Conservation (phyloP, 225 moss, liverwort and hornwort genomes). For the Marchantia polymorpha region DNA sequence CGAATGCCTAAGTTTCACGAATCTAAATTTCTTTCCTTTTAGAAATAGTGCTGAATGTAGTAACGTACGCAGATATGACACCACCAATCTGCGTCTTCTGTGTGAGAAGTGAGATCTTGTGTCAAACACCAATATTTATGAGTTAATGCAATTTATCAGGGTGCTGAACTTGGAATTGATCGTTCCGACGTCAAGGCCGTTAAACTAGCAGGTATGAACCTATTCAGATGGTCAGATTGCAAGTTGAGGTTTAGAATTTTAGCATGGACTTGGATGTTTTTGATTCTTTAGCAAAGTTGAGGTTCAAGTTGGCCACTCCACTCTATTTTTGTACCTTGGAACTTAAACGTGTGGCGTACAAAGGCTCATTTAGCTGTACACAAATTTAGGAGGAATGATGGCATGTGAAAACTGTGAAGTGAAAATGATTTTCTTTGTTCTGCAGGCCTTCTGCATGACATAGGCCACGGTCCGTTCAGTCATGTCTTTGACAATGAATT, state of each 20-base stretch:
- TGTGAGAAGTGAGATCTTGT: neutral
- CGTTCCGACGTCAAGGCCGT: conserved; percentile 61
- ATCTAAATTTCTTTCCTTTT: too few relatives aligned
- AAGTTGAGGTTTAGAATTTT: too few relatives aligned
- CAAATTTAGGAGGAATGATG: neutral
- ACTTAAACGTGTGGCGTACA: neutral
- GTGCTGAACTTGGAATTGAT: conserved; percentile 74
- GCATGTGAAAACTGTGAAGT: neutral
- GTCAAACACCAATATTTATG: neutral
- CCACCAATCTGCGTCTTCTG: too few relatives aligned
- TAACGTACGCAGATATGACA: too few relatives aligned
- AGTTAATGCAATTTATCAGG: conserved; percentile 39
- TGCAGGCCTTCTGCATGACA: conserved; percentile 80
- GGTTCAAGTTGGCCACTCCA: neutral
- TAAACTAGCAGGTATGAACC: conserved; percentile 69
- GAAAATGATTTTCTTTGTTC: neutral
- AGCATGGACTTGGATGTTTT: neutral
- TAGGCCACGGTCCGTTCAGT: conserved; percentile 93
- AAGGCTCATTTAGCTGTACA: neutral
- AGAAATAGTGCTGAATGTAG: too few relatives aligned
- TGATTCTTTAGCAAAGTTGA: neutral
- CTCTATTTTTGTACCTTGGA: neutral
- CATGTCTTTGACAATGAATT: conserved; percentile 89
- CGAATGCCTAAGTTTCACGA: too few relatives aligned
- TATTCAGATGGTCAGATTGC: neutral